Base-by-base conservation (phyloP, 2,329 filamentous ascomycete species). In the Trichoderma endophyticum region DNA sequence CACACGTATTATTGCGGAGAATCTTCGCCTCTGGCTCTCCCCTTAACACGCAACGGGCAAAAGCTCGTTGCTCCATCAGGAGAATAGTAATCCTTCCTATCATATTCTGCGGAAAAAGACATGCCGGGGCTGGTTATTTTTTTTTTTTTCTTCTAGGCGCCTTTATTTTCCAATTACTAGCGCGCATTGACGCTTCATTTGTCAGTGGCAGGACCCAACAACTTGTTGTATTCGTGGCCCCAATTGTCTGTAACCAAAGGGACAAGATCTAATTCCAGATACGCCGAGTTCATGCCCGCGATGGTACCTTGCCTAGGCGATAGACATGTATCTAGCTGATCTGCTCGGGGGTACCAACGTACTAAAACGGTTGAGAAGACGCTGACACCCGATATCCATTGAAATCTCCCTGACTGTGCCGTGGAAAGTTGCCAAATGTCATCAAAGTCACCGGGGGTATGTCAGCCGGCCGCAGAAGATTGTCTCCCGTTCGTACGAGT, bases 21-120 rank as follows among this genome's bases (percentile, higher is more conserved):
- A 54, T 54, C 48, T 54, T 54, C 21, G 48, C 48, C 48, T 54
- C 48, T 54, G 48, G 48, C 48, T 54, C 48, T 54, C 48, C 48
- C 48, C 48, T 54, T 54, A 24, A 54, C 48, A 54, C 48, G n/a
- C 11, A 24, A 54, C 48, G n/a, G 48, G 65, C 65, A 69, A 69
- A 60, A 21, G 30, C 43, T 30, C 36, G 21, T 28, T 39, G 61
- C 64, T 67, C 64, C 64, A 32, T 43, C 32, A 69, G 66, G 66
- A 69, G 56, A 69, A 69, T 69, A 32, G 56, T 34, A 61, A 60
- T 60, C 66, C 66, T 60, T 69, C 66, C 66, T 61, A 69, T 69
- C 66, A 34, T 21, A 36, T 32, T 39, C 14, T 28, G 36, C 26
- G 65, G 54, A 48, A 68, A 67, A 68, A 68, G 26, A 28, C 24